Percentiles rank a stretch among this genome's conserved stretches.
Evolutionary conservation across 805 yeast species (phyloP).

Genomic region (Wickerhamiella parazyma): DNA sequence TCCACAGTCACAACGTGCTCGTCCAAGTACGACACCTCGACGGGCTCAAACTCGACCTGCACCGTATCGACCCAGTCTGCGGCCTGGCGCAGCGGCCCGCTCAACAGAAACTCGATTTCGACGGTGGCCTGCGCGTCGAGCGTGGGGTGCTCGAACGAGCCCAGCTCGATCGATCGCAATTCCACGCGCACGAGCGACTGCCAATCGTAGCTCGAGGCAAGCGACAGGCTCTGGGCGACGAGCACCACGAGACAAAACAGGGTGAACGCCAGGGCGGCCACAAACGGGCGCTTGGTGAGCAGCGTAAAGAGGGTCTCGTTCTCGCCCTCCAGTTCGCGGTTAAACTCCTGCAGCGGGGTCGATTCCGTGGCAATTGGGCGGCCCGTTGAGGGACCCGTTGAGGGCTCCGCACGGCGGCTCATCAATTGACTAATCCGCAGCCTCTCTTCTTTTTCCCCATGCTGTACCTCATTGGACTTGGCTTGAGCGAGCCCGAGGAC

Average conservation of each 20-base stretch:
- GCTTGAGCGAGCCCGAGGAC: slow-evolving; percentile 76
- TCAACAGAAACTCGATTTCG: not conserved
- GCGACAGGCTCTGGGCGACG: not conserved
- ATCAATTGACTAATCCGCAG: not conserved
- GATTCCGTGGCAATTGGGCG: slow-evolving; percentile 1
- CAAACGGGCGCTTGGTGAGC: slow-evolving; percentile 2
- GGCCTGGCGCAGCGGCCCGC: not conserved
- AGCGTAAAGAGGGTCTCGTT: not conserved
- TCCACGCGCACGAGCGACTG: not conserved
- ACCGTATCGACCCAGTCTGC: not conserved
- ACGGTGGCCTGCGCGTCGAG: not conserved
- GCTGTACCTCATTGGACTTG: slow-evolving; percentile 86
- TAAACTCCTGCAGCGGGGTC: slow-evolving; percentile 8
- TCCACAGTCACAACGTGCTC: not conserved
- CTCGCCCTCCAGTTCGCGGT: not conserved
- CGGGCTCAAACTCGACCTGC: not conserved
- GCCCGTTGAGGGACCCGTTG: no score
- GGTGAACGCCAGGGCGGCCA: slow-evolving; percentile 4
- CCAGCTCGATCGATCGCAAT: not conserved
- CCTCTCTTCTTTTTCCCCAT: slow-evolving; percentile 34
- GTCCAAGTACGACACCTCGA: not conserved
- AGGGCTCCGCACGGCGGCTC: no score
- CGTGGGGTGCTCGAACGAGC: not conserved
- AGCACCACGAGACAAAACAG: slow-evolving; percentile 7
- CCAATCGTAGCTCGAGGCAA: not conserved